Evolutionary conservation across 1,139 yeast genomes (phyloP).

Genomic region (Protomyces inouyei): DNA sequence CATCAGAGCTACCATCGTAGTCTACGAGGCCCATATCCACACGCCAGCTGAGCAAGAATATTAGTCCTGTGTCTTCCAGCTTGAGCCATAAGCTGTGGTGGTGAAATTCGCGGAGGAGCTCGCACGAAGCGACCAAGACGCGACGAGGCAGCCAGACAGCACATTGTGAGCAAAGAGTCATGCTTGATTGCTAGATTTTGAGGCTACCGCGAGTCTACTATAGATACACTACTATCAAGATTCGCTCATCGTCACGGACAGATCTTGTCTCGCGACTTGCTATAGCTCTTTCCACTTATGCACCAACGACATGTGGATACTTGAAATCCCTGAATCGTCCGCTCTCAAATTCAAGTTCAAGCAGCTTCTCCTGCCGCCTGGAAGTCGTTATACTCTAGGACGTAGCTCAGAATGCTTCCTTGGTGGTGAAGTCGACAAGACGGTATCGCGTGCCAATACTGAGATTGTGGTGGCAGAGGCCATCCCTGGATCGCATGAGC

Average conservation of each 20-base stretch:
- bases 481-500: background rate
- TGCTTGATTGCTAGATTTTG: too few relatives aligned
- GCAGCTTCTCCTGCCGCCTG: conserved; percentile 9
- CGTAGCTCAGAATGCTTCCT: background rate
- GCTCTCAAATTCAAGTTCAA: background rate
- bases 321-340: conserved; percentile 1
- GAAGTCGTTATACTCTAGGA: background rate
- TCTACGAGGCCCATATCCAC: background rate
- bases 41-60: background rate
- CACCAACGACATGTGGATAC: conserved; percentile 5
- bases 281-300: background rate
- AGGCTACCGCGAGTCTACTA: too few relatives aligned
- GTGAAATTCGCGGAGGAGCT: background rate
- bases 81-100: too few relatives aligned
- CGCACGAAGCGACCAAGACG: background rate
- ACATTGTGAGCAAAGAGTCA: too few relatives aligned
- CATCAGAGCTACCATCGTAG: conserved; percentile 1
- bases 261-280: background rate
- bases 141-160: too few relatives aligned
- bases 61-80: too few relatives aligned
- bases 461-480: conserved; percentile 1
- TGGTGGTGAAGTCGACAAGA: conserved; percentile 6
- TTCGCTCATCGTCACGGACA: too few relatives aligned
- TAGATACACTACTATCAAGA: too few relatives aligned
- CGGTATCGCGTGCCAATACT: conserved; percentile 12